Base-by-base conservation (phyloP, 208 protist genomes). In the Trypanosoma theileri region DNA sequence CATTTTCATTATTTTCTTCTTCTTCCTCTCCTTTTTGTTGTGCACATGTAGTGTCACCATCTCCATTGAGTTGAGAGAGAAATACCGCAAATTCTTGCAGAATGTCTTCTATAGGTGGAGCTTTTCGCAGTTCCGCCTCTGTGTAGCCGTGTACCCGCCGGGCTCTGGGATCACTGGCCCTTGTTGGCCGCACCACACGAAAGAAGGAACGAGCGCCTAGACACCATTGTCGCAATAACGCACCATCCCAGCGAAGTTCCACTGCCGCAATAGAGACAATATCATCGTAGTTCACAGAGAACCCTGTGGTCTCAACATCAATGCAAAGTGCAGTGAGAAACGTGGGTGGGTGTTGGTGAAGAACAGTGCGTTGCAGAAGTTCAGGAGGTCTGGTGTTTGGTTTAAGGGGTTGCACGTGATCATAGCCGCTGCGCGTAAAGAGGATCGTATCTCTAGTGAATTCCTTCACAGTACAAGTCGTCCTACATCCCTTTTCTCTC, bases 241-340 rank as follows among this genome's bases (percentile, higher is more conserved):
- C 22, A n/a, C 66, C 51, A n/a, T 76, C 81, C 82, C 79, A 91
- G 17, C 76, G 79, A 61, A 91, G 62, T 66, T 88, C 82, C 41
- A 85, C 82, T 40, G 70, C 81, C 4, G 68, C 86, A 35, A 92
- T 66, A 40, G 87, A 80, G 3, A 92, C 67, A 41, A 92, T 87
- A 50, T 79, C 70, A 52, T 86, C 73, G 6, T 17, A 22, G 31
- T 62, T 35, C 19, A 75, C 46, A 16, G 71, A 79, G 26, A 92
- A 82, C 28, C 86, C 86, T 3, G 86, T 92, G 17, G 86, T 92
- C 61, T 92, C 86, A 14, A 92, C 42, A 59, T 89, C 83, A 9
- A 92, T 26, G 41, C 57, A 58, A 0, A 75, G 48, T 10, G 67
- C 73, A n/a, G 28, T 54, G 35, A 73, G 35, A 46, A 44, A 48